phyloP scores from a whole-genome alignment of 2,329 filamentous ascomycete species.

The Nannizzia gypsea region DNA sequence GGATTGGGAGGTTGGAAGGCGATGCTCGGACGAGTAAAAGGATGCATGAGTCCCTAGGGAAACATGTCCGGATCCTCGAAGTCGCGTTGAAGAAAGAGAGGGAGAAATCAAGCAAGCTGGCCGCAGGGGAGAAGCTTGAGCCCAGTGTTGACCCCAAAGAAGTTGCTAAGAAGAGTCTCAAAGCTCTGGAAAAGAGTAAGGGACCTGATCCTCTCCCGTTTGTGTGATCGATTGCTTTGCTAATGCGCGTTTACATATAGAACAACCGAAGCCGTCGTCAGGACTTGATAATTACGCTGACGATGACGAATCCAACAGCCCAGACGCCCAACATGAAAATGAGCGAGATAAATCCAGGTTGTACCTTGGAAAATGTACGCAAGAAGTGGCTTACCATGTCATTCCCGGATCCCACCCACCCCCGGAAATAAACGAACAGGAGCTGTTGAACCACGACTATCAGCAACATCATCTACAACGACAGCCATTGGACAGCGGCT shows the following conservation, averaged over 20 bases:
- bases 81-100: conserved; percentile 75
- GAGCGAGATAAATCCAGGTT: conserved; percentile 51
- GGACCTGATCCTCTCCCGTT: not conserved
- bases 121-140: conserved; percentile 41
- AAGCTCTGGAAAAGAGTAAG: conserved; percentile 29
- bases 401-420: conserved; percentile 52
- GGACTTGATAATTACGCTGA: conserved; percentile 40
- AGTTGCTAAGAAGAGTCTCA: conserved; percentile 35
- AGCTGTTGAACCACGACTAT: conserved; percentile 35
- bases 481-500: conserved; percentile 21
- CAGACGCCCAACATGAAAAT: conserved; percentile 45
- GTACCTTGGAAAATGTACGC: conserved; percentile 54
- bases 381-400: conserved; percentile 57
- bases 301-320: conserved; percentile 31
- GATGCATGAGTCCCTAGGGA: conserved; percentile 76
- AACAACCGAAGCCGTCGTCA: conserved; percentile 37
- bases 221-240: not conserved
- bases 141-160: conserved; percentile 35
- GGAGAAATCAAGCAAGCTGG: conserved; percentile 49
- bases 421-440: conserved; percentile 38
- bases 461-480: conserved; percentile 42
- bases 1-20: conserved; percentile 89
- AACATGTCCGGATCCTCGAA: conserved; percentile 83
- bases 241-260: conserved; percentile 17
- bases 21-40: conserved; percentile 76